Evolutionary conservation across 2,329 filamentous ascomycete species (phyloP).

Genomic region (Talaromyces amestolkiae): DNA sequence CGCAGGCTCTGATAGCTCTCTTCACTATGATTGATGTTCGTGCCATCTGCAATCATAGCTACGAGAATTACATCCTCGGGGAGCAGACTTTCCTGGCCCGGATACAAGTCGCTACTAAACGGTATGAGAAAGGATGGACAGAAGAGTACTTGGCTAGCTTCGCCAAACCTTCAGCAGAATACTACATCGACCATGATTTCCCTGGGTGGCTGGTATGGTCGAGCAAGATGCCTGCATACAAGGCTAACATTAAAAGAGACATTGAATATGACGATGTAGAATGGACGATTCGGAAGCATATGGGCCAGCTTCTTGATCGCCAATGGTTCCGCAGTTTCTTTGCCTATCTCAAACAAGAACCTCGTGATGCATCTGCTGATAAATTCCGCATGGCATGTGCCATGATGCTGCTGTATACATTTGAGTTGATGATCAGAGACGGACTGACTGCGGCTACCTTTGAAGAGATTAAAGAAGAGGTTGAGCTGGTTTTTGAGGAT

Average conservation of each 20-base stretch:
- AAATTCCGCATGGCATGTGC: constrained; percentile 87
- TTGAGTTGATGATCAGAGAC: constrained; percentile 78
- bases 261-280: constrained; percentile 82
- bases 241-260: constrained; percentile 63
- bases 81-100: constrained; percentile 76
- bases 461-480: constrained; percentile 81
- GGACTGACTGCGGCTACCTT: constrained; percentile 75
- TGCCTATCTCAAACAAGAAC: constrained; percentile 92
- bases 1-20: constrained; percentile 71
- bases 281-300: constrained; percentile 67
- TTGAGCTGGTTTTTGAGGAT: constrained; percentile 76
- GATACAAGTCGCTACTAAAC: constrained; percentile 68
- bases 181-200: constrained; percentile 87
- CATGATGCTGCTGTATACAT: constrained; percentile 81
- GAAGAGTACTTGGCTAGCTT: constrained; percentile 75
- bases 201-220: constrained; percentile 97
- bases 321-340: constrained; percentile 89
- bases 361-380: constrained; percentile 75
- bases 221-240: constrained; percentile 77
- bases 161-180: constrained; percentile 72
- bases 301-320: constrained; percentile 74
- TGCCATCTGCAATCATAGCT: constrained; percentile 80
- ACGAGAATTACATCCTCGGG: constrained; percentile 80
- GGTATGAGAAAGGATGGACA: constrained; percentile 77
- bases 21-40: constrained; percentile 87